Conservation (phyloP, 2,329 filamentous ascomycete genomes). For the Berkeleyomyces basicola region DNA sequence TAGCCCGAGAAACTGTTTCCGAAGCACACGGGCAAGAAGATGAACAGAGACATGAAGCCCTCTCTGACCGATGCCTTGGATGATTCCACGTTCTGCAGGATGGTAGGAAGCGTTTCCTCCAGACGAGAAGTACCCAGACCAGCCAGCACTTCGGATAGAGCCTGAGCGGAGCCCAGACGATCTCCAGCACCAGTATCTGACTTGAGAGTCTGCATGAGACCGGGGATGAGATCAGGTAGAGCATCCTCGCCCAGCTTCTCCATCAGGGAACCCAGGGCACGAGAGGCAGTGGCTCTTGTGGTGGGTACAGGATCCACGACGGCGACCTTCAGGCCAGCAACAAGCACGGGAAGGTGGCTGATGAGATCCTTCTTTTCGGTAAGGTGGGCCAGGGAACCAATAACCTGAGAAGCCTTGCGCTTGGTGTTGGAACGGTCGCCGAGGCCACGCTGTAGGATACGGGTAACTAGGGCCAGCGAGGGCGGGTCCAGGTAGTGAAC, state of each 20-base stretch:
- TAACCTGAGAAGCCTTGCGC: slow-evolving; percentile 90
- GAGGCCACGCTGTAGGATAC: slow-evolving; percentile 85
- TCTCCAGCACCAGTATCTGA: slow-evolving; percentile 94
- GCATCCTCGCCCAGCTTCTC: slow-evolving; percentile 97
- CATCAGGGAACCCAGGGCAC: slow-evolving; percentile 87
- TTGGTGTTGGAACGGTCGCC: slow-evolving; percentile 88
- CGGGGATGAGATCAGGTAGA: slow-evolving; percentile 89
- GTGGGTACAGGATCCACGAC: slow-evolving; percentile 92
- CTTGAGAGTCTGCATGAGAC: slow-evolving; percentile 93
- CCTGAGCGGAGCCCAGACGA: slow-evolving; percentile 87
- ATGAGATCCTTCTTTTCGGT: slow-evolving; percentile 92
- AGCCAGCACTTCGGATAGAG: slow-evolving; percentile 87
- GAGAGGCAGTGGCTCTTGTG: slow-evolving; percentile 87
- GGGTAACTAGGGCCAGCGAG: slow-evolving; percentile 83
- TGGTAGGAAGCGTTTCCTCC: slow-evolving; percentile 90
- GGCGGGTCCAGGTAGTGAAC: slow-evolving; percentile 97
- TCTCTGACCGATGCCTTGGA: slow-evolving; percentile 80
- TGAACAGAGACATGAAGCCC: slow-evolving; percentile 98
- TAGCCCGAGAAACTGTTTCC: slow-evolving; percentile 97
- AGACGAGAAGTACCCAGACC: slow-evolving; percentile 82
- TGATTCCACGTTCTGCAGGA: slow-evolving; percentile 88
- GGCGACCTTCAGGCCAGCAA: slow-evolving; percentile 74
- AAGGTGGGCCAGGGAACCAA: slow-evolving; percentile 90
- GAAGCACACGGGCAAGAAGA: slow-evolving; percentile 96
- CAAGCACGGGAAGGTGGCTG: slow-evolving; percentile 76